Evolutionary conservation across 2,329 filamentous ascomycete genomes (phyloP).

Genomic region (Incumbomyces lentus): DNA sequence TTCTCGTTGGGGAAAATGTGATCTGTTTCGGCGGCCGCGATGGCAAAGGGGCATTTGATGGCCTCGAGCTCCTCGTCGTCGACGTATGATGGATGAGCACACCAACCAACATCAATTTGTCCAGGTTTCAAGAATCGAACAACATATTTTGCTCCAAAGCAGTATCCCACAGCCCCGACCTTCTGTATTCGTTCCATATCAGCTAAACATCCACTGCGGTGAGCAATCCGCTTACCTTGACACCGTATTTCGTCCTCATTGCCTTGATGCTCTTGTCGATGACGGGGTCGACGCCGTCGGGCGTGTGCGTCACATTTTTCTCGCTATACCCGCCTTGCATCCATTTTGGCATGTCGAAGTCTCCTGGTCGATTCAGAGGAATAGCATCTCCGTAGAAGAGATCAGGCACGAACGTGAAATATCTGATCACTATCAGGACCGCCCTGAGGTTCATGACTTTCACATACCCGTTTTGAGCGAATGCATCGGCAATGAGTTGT

Average conservation of each 20-base stretch:
- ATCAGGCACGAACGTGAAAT: constrained; percentile 59
- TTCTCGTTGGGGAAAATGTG: constrained; percentile 54
- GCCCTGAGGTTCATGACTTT: background rate
- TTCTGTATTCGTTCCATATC: constrained; percentile 12
- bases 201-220: background rate
- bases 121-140: constrained; percentile 55
- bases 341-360: constrained; percentile 43
- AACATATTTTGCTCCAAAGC: constrained; percentile 46
- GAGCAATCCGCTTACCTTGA: constrained; percentile 17
- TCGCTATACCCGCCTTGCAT: constrained; percentile 26
- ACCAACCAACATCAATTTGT: constrained; percentile 57
- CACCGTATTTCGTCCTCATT: constrained; percentile 22
- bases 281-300: constrained; percentile 42
- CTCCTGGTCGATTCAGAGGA: constrained; percentile 40
- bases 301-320: constrained; percentile 27
- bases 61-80: constrained; percentile 53
- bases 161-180: constrained; percentile 24
- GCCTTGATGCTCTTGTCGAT: constrained; percentile 37
- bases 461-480: constrained; percentile 52
- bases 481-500: constrained; percentile 62
- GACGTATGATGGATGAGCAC: constrained; percentile 70
- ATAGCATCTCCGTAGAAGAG: constrained; percentile 60
- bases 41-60: constrained; percentile 58
- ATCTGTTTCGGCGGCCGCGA: constrained; percentile 55
- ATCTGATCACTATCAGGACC: constrained; percentile 24